These are phyloP conservation scores for Phenoliferia sp. DNA, from an alignment of 1,284 basidiomycete genomes.

Conservation along the genomic window DNA sequence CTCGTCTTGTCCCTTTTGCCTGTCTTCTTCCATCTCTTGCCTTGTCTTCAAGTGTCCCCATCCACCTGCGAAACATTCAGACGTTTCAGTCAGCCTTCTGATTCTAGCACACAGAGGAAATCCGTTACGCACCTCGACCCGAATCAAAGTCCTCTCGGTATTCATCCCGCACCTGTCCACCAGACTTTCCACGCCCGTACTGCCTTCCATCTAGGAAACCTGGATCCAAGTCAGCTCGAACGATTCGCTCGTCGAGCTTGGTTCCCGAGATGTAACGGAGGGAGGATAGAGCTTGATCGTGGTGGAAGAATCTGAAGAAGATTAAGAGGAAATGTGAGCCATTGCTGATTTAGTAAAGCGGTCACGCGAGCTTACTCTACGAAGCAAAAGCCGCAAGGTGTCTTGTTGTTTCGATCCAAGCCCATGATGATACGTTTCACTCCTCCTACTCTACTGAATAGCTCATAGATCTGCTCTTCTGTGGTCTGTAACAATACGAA, in stretches of 20 bases:
- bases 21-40: slow-evolving; percentile 69
- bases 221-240: slow-evolving; percentile 96
- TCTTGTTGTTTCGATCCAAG: slow-evolving; percentile 92
- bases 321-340: slow-evolving; percentile 90
- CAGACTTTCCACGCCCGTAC: slow-evolving; percentile 93
- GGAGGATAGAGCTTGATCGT: slow-evolving; percentile 85
- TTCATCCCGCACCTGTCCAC: slow-evolving; percentile 89
- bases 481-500: slow-evolving; percentile 55
- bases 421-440: slow-evolving; percentile 99
- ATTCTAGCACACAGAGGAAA: slow-evolving; percentile 63
- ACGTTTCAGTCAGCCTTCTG: slow-evolving; percentile 49
- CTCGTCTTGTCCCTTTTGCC: slow-evolving; percentile 73
- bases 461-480: slow-evolving; percentile 98
- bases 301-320: slow-evolving; percentile 70
- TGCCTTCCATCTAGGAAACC: slow-evolving; percentile 96
- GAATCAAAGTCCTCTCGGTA: slow-evolving; percentile 81
- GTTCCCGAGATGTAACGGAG: slow-evolving; percentile 94
- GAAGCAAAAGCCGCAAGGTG: slow-evolving; percentile 98
- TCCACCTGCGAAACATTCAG: slow-evolving; percentile 46
- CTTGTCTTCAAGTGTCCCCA: slow-evolving; percentile 69
- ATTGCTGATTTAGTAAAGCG: slow-evolving; percentile 85
- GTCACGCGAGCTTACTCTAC: slow-evolving; percentile 59
- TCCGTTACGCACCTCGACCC: slow-evolving; percentile 67
- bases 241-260: slow-evolving; percentile 98
- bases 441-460: slow-evolving; percentile 87